These are phyloP conservation scores for Botrytis fragariae DNA, from an alignment of 2,329 filamentous ascomycete species.

Conservation along the genomic window DNA sequence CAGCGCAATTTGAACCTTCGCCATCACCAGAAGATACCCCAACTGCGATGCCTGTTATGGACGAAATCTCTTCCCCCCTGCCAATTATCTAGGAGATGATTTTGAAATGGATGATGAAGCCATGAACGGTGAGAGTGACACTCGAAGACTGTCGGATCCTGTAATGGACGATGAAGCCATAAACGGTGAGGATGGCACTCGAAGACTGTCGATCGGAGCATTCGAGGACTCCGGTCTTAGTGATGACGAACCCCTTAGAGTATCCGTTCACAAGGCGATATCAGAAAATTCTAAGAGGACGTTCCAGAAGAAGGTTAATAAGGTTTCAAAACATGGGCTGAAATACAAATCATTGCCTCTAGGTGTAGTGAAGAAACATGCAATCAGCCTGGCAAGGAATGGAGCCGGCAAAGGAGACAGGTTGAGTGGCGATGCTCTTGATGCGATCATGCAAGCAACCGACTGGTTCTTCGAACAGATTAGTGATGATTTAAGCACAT, in stretches of 20 bases:
- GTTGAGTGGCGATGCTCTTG: constrained; percentile 70
- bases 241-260: neutral
- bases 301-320: constrained; percentile 46
- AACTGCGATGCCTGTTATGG: neutral
- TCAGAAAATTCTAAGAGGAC: neutral
- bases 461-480: constrained; percentile 93
- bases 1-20: constrained; percentile 16
- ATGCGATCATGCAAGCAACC: constrained; percentile 73
- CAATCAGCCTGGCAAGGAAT: constrained; percentile 67
- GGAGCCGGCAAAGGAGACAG: constrained; percentile 64
- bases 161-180: constrained; percentile 2
- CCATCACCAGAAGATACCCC: neutral
- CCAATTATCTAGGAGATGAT: neutral
- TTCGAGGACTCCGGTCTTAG: neutral
- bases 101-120: constrained; percentile 1
- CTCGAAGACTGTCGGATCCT: neutral
- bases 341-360: constrained; percentile 73
- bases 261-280: neutral
- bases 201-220: neutral
- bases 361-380: constrained; percentile 70
- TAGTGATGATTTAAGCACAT: constrained; percentile 74
- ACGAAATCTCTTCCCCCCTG: neutral
- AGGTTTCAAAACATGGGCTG: constrained; percentile 67
- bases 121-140: neutral
- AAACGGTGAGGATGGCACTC: neutral